Evolutionary conservation across 1,284 basidiomycete species (phyloP).

Genomic region (Cutaneotrichosporon cutaneum): DNA sequence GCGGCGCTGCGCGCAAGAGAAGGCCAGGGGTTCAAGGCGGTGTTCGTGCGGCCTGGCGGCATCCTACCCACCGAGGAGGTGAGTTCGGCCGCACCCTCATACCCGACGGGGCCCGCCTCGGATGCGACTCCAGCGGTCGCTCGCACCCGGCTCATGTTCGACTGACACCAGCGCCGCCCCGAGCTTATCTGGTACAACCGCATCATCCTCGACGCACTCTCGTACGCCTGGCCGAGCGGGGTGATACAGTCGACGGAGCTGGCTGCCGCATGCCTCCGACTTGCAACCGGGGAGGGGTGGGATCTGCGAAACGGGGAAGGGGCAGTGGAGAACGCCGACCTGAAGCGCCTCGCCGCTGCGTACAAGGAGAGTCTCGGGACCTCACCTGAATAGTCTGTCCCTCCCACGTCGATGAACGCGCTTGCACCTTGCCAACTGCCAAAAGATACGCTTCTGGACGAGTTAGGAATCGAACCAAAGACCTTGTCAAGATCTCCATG

Average conservation of each 20-base stretch:
- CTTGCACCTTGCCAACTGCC: too few species aligned
- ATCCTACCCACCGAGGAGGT: slow-evolving; percentile 32
- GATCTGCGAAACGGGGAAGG: slow-evolving; percentile 23
- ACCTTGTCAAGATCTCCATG: not conserved
- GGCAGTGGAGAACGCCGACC: not conserved
- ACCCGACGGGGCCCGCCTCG: too few species aligned
- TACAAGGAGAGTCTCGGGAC: too few species aligned
- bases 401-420: too few species aligned
- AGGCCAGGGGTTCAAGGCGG: slow-evolving; percentile 20
- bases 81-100: slow-evolving; percentile 10
- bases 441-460: not conserved
- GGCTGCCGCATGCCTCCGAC: slow-evolving; percentile 19
- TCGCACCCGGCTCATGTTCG: too few species aligned
- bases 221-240: slow-evolving; percentile 16
- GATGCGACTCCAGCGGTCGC: too few species aligned
- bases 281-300: slow-evolving; percentile 27
- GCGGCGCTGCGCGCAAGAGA: slow-evolving; percentile 20
- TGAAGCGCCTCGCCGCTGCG: not conserved
- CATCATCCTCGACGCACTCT: slow-evolving; percentile 4
- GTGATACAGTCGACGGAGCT: slow-evolving; percentile 21
- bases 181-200: slow-evolving; percentile 9
- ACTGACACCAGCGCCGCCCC: slow-evolving; percentile 10
- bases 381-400: too few species aligned
- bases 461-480: slow-evolving; percentile 2
- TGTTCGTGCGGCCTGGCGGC: slow-evolving; percentile 31